A percentile compares a stretch with the other conserved stretches of the same genome.
phyloP scores from a whole-genome alignment of 148 eudicot species.

The Fallopia convolvulus region DNA sequence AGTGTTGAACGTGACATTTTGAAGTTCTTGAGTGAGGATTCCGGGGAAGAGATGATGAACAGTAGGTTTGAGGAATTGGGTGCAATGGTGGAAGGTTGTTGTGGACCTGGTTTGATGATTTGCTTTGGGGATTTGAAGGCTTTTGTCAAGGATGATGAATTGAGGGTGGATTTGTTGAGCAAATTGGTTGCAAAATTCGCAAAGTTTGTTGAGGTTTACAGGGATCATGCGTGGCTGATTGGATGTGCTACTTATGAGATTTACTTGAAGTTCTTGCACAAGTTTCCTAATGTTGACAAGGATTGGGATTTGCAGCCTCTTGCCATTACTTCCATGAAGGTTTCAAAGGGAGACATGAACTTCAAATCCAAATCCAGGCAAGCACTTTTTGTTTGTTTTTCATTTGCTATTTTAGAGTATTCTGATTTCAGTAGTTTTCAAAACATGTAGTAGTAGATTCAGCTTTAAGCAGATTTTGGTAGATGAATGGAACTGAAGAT shows the following conservation, averaged over 20 bases:
- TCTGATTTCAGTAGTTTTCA: not conserved
- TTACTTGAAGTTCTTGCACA: conserved; percentile 47
- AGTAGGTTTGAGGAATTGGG: conserved; percentile 42
- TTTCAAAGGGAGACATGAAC: conserved; percentile 33
- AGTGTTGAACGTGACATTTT: conserved; percentile 39
- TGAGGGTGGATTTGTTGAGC: conserved; percentile 24
- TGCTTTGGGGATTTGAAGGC: conserved; percentile 50
- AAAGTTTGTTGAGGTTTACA: conserved; percentile 32
- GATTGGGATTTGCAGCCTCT: conserved; percentile 70
- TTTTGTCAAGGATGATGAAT: conserved; percentile 22
- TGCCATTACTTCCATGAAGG: conserved; percentile 47
- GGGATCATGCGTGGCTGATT: conserved; percentile 53
- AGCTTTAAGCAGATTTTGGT: not conserved
- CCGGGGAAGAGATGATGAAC: conserved; percentile 24
- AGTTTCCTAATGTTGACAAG: conserved; percentile 52
- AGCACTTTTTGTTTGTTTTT: not conserved
- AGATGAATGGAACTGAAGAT: not conserved
- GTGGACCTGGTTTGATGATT: conserved; percentile 51
- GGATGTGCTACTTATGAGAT: conserved; percentile 53
- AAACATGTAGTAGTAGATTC: not conserved
- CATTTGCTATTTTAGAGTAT: not conserved
- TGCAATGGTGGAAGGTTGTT: conserved; percentile 27
- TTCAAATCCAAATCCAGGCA: conserved; percentile 64
- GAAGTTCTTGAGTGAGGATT: conserved; percentile 26
- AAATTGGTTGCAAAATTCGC: conserved; percentile 40